Evolutionary conservation across 139 green algal genomes (phyloP).

Genomic region (Desmodesmus armatus): DNA sequence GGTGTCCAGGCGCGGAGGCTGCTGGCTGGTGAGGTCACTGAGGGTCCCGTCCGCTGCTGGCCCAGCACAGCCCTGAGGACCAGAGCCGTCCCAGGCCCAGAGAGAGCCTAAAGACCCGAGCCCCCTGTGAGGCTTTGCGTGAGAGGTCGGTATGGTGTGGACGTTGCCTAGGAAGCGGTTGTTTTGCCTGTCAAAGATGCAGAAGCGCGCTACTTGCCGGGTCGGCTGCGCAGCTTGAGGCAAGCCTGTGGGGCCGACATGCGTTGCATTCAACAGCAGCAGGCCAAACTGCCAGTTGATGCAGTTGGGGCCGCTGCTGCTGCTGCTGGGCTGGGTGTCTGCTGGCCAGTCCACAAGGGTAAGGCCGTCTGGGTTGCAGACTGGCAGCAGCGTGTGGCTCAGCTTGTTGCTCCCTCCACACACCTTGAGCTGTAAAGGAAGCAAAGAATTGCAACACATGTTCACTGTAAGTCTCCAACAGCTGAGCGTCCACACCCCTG

Average conservation of each 20-base stretch:
- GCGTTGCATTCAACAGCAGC: not conserved
- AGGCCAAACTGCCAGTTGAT: slow-evolving; percentile 30
- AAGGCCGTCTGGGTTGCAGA: not conserved
- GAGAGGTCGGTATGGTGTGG: not conserved
- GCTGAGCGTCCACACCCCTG: too few species aligned
- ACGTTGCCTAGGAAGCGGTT: slow-evolving; percentile 17
- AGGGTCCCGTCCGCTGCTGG: too few species aligned
- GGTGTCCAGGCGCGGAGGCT: not conserved
- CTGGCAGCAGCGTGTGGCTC: slow-evolving; percentile 7
- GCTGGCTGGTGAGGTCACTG: too few species aligned
- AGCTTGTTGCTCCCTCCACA: slow-evolving; percentile 1
- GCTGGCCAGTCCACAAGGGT: not conserved
- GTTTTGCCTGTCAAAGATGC: slow-evolving; percentile 18
- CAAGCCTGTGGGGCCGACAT: slow-evolving; percentile 11
- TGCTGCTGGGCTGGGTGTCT: not conserved
- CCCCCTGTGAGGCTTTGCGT: too few species aligned
- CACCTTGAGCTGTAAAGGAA: slow-evolving; percentile 11
- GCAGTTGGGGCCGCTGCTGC: slow-evolving; percentile 12
- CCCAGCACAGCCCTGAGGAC: too few species aligned
- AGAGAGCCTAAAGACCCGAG: too few species aligned
- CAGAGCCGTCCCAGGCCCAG: too few species aligned
- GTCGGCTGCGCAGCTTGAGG: not conserved
- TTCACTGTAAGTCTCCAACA: too few species aligned
- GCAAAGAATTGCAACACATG: too few species aligned
- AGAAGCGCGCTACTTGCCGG: not conserved